phyloP scores from a whole-genome alignment of 495 filamentous ascomycete genomes.

The Xylaria scruposa region DNA sequence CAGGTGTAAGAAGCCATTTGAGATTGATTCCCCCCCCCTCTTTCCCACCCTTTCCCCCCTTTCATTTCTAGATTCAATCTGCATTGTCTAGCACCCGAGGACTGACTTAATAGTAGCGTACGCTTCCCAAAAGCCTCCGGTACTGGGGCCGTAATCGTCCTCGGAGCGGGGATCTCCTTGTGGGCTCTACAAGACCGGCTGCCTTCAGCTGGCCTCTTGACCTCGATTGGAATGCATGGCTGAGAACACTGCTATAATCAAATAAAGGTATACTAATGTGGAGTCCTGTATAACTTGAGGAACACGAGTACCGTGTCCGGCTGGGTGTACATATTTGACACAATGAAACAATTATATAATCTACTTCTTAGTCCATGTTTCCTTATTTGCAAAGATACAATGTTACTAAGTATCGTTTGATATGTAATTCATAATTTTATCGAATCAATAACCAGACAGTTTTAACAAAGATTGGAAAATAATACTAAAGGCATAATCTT shows the following conservation, averaged over 20 bases:
- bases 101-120: slow-evolving; percentile 14
- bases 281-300: neutral
- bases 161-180: slow-evolving; percentile 14
- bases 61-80: neutral
- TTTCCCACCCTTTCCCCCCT: neutral
- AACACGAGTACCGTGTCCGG: neutral
- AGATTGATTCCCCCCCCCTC: neutral
- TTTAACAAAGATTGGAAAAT: no score
- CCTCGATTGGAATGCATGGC: neutral
- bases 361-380: neutral
- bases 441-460: neutral
- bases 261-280: neutral
- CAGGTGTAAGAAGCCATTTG: slow-evolving; percentile 31
- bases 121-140: neutral
- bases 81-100: neutral
- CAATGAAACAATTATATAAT: neutral
- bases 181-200: slow-evolving; percentile 15
- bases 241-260: neutral
- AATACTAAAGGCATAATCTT: no score
- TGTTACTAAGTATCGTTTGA: neutral
- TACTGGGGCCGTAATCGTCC: slow-evolving; percentile 10
- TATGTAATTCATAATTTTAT: neutral
- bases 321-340: neutral
- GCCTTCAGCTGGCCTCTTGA: neutral
- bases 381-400: neutral